Evolutionary conservation across 1,284 basidiomycete species (phyloP).

Genomic region (Vanrija sp.): DNA sequence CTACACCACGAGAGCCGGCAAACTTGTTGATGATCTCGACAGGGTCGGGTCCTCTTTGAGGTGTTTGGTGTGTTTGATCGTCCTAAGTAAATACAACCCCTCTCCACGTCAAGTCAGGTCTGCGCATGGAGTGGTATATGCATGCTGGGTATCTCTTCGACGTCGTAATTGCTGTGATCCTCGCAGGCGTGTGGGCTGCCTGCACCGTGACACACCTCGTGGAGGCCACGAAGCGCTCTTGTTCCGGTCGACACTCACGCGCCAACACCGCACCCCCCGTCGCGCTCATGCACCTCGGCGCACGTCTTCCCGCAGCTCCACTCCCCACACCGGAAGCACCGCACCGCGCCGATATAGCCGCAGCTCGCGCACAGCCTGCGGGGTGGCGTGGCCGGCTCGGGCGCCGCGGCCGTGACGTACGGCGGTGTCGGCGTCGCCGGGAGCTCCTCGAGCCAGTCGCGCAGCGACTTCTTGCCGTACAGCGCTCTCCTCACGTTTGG

Average conservation of each 20-base stretch:
- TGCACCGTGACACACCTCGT: no score
- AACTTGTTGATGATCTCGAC: no score
- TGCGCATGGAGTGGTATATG: no score
- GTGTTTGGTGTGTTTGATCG: no score
- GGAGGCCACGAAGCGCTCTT: no score
- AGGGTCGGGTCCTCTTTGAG: no score
- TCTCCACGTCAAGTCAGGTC: no score
- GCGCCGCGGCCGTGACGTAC: constrained; percentile 32
- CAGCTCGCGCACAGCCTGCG: constrained; percentile 39
- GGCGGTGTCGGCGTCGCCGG: constrained; percentile 32
- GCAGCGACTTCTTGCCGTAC: constrained; percentile 40
- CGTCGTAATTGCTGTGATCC: no score
- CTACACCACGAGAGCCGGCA: no score
- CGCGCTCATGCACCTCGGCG: constrained; percentile 35
- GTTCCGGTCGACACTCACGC: constrained; percentile 5
- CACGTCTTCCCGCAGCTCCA: constrained; percentile 39
- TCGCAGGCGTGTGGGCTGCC: no score
- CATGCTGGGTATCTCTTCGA: no score
- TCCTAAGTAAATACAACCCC: no score
- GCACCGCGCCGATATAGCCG: constrained; percentile 39
- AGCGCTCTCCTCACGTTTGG: constrained; percentile 44
- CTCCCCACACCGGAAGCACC: constrained; percentile 38
- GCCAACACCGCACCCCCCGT: constrained; percentile 44
- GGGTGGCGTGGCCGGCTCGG: constrained; percentile 28
- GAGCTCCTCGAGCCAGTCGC: constrained; percentile 47